phyloP scores from a whole-genome alignment of 495 filamentous ascomycete species.

The Lasiosphaeria hispida region DNA sequence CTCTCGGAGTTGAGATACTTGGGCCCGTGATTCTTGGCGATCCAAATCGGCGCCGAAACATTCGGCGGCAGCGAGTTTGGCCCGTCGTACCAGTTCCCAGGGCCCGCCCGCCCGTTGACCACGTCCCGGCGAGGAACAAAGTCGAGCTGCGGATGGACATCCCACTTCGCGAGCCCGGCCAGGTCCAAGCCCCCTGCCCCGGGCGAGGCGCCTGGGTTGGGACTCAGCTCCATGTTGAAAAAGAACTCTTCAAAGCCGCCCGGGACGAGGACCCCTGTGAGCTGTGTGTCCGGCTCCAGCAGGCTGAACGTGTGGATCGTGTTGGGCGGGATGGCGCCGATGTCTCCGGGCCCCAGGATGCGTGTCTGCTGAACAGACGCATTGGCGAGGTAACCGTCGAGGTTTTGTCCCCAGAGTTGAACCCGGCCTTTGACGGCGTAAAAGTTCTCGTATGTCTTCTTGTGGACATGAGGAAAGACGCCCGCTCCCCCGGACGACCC shows the following conservation, averaged over 20 bases:
- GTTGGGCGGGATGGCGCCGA: slow-evolving; percentile 39
- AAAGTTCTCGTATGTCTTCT: slow-evolving; percentile 46
- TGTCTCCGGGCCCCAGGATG: slow-evolving; percentile 40
- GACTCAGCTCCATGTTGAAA: background rate
- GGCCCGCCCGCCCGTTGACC: slow-evolving; percentile 32
- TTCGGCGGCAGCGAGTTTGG: slow-evolving; percentile 28
- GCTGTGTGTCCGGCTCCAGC: slow-evolving; percentile 45
- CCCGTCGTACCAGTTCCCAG: slow-evolving; percentile 33
- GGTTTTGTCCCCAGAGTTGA: slow-evolving; percentile 46
- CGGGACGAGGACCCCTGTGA: slow-evolving; percentile 43
- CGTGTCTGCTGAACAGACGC: slow-evolving; percentile 32
- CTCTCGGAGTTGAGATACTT: slow-evolving; percentile 36
- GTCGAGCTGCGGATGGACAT: slow-evolving; percentile 41
- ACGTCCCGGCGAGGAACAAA: slow-evolving; percentile 38
- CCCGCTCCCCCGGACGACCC: slow-evolving; percentile 30
- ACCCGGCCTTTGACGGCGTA: slow-evolving; percentile 44
- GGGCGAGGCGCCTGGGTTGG: background rate
- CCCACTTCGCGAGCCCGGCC: slow-evolving; percentile 30
- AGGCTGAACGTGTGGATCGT: slow-evolving; percentile 49
- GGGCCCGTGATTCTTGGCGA: slow-evolving; percentile 43
- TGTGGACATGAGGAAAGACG: slow-evolving; percentile 44
- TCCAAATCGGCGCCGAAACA: slow-evolving; percentile 36
- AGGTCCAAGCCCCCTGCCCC: slow-evolving; percentile 22
- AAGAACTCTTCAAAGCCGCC: slow-evolving; percentile 44
- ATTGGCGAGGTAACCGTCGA: slow-evolving; percentile 10